Conservation (phyloP, 2,329 filamentous ascomycete genomes). For the Colletotrichum orchidophilum region DNA sequence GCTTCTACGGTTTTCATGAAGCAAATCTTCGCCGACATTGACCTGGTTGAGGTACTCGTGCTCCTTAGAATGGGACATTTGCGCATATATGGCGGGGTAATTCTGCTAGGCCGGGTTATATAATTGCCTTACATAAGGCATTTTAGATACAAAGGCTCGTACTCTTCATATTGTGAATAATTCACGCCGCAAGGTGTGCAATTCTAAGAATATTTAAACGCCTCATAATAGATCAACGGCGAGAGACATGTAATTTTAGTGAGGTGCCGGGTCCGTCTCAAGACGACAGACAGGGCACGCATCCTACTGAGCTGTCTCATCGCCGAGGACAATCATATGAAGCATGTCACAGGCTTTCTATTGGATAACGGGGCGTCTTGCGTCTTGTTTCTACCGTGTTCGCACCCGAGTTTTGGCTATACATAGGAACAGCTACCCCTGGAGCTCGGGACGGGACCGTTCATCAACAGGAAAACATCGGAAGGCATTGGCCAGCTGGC, state of each 20-base stretch:
- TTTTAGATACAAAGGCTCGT: not conserved
- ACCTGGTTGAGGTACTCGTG: not conserved
- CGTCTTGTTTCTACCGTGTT: conserved; percentile 17
- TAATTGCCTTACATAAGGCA: not conserved
- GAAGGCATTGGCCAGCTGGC: conserved; percentile 4
- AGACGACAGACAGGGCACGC: not conserved
- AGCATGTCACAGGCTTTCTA: conserved; percentile 13
- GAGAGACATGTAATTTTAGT: not conserved
- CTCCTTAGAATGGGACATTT: not conserved
- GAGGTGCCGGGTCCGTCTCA: not conserved
- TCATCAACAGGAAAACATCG: conserved; percentile 17
- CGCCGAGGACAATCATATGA: not conserved
- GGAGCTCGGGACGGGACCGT: conserved; percentile 1
- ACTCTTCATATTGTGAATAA: not conserved
- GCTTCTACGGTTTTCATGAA: not conserved
- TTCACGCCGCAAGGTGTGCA: not conserved
- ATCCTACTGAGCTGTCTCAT: conserved; percentile 9
- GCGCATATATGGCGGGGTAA: conserved; percentile 16
- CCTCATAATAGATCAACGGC: not conserved
- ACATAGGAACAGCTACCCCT: conserved; percentile 34
- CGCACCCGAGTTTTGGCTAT: conserved; percentile 33
- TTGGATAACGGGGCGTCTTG: not conserved
- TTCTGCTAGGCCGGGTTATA: not conserved
- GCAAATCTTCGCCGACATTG: conserved; percentile 16
- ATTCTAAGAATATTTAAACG: not conserved